These are phyloP conservation scores for Tremellales sp. DNA, from an alignment of 1,284 basidiomycete species.

Conservation along the genomic window DNA sequence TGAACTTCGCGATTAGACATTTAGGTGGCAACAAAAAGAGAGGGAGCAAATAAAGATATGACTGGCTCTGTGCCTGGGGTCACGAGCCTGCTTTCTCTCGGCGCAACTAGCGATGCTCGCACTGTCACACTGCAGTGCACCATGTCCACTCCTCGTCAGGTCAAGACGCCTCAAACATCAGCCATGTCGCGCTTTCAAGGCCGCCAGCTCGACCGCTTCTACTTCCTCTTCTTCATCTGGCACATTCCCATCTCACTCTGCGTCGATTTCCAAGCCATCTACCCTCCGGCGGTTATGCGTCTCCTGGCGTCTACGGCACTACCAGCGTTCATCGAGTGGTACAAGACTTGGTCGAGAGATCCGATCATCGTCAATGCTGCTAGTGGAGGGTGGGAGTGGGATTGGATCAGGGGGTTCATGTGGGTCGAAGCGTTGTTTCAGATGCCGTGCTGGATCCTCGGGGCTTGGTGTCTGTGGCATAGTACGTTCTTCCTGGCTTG, in stretches of 20 bases:
- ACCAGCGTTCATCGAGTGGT: constrained; percentile 30
- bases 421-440: constrained; percentile 59
- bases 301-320: constrained; percentile 5
- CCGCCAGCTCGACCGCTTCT: constrained; percentile 30
- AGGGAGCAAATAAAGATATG: no score
- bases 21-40: no score
- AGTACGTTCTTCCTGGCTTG: constrained; percentile 49
- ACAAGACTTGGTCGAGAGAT: constrained; percentile 34
- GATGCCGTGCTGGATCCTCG: constrained; percentile 68
- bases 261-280: constrained; percentile 41
- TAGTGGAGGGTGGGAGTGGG: constrained; percentile 19
- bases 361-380: constrained; percentile 37
- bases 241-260: constrained; percentile 30
- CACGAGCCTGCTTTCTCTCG: no score
- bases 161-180: no score
- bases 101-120: no score
- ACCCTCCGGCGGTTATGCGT: constrained; percentile 17
- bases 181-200: constrained; percentile 29
- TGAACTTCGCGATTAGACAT: no score
- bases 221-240: constrained; percentile 33
- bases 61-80: no score
- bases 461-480: constrained; percentile 61
- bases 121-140: no score
- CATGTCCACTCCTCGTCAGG: no score
- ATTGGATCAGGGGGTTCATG: constrained; percentile 41